Base-by-base conservation (phyloP, 1,139 yeast genomes). In the Taiozyma sp. region DNA sequence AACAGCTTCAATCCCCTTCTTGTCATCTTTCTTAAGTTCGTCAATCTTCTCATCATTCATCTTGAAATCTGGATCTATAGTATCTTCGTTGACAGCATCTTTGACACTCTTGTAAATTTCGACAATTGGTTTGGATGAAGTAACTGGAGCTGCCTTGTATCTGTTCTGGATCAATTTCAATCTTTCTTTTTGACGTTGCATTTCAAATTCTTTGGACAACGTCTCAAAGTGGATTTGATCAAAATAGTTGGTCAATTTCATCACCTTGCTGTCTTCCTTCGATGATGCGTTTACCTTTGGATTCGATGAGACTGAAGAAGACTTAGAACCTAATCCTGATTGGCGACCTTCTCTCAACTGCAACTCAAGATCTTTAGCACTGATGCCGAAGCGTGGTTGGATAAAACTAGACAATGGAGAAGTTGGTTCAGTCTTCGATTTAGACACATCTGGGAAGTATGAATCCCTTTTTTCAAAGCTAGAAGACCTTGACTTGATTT, bases 101-200 rank as follows among this genome's bases (percentile, higher is more conserved):
- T 86, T 86, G 39, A 90, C 95, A 63, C 89, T 87, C 59, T 89
- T 86, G 66, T 88, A 93, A 30, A 95, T 88, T 61, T 92, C 97
- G 30, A 92, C 98, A 52, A 89, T 87, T 0, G 99, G 98, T 55
- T 80, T 83, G 5, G 96, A 84, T 3, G 84, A 81, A 28, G 85
- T 83, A 51, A 90, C 81, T 1, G 95, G 93, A 38, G 79, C 74
- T 0, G 96, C 96, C 50, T 86, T 78, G 56, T 84, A 85, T 53
- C 87, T 80, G 53, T 81, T 80, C 28, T 78, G 79, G 38, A 76
- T 75, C 50, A 87, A 65, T 57, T 86, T 81, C 54, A 77, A 74
- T 56, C 92, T 76, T 64, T 91, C 97, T 50, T 79, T 72, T 56
- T 91, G 96, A 63, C 98, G 80, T 63, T 92, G 96, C 59, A 83